A percentile compares a stretch with the other conserved stretches of the same genome.
These are phyloP conservation scores for Xylariaceae sp. DNA, from an alignment of 2,329 filamentous ascomycete genomes.

Conservation along the genomic window DNA sequence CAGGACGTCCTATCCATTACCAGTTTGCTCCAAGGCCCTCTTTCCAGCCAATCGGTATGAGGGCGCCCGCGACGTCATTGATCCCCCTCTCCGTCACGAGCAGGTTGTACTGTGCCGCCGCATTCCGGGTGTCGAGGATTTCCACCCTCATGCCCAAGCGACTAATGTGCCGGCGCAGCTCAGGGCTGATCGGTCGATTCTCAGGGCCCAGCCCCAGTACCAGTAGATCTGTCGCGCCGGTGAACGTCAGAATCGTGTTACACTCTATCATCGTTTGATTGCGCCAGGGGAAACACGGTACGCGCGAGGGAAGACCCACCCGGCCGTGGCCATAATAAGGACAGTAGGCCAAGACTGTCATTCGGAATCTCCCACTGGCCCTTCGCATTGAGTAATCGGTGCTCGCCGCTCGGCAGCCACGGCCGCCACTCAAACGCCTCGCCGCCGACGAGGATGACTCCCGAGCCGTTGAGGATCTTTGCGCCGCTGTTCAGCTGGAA, in stretches of 20 bases:
- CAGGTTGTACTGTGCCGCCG: constrained; percentile 89
- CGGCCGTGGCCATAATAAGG: constrained; percentile 80
- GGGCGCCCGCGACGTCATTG: constrained; percentile 75
- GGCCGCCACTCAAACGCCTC: constrained; percentile 88
- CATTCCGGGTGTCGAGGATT: constrained; percentile 87
- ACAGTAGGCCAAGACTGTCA: constrained; percentile 69
- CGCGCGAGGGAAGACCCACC: constrained; percentile 50
- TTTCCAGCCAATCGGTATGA: constrained; percentile 82
- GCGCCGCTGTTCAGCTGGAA: constrained; percentile 83
- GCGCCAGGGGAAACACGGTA: not conserved
- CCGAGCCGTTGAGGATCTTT: constrained; percentile 63
- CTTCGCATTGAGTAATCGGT: constrained; percentile 63
- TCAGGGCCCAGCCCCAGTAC: constrained; percentile 80
- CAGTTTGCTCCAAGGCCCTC: constrained; percentile 48
- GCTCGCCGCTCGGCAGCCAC: constrained; percentile 52
- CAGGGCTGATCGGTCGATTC: constrained; percentile 71
- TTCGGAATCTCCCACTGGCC: constrained; percentile 75
- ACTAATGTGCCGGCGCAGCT: constrained; percentile 67
- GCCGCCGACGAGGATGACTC: constrained; percentile 74
- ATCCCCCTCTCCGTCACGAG: constrained; percentile 91
- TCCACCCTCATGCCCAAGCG: constrained; percentile 81
- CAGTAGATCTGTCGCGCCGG: constrained; percentile 61
- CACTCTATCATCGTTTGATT: constrained; percentile 1
- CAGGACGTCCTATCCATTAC: constrained; percentile 14
- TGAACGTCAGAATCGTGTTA: constrained; percentile 2